Evolutionary conservation across 768 basidiomycete genomes (phyloP), one percentile per base, ranked within the genome.

Genomic region (Tephrocybe rancida): DNA sequence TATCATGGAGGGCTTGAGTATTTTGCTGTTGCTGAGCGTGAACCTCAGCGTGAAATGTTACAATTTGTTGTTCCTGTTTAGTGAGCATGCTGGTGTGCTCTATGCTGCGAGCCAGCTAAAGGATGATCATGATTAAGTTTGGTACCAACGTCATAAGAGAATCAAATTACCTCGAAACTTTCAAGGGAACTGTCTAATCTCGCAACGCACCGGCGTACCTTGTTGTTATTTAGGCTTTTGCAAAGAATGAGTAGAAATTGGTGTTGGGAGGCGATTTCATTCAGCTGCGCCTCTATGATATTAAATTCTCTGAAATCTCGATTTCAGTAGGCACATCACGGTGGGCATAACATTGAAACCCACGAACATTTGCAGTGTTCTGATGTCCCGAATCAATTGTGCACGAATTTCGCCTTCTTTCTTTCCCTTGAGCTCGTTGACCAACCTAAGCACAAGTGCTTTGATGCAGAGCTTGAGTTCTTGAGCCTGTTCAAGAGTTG

Each of bases 381-480:
- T n/a, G 1, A 54, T 44, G 27, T 54, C 46, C 4, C 35, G 7
- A 21, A 42, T 25, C 3, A 58, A 5, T 30, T 43, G 44, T 2
- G 18, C 44, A 2, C 27, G 25, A 2, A 51, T 35, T 22, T 56
- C 55, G 8, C 46, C 45, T 9, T 9, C 21, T 19, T 47, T 54
- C 48, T 54, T 58, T 13, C 48, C 52, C 27, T 58, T 54, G 25
- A 58, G 35, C 18, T 35, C 52, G 5, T 54, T 50, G 19, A 54
- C 52, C 25, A 54, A 32, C 10, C 50, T 32, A 4, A 22, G 27
- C 4, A 58, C 44, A 5, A 58, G 34, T 13, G 52, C 35, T 52
- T 54, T 47, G 37, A 58, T 51, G 5, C 57, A 52, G 3, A 58
- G 7, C 24, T 50, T 47, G 5, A 58, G 48, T 2, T 54, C 57